Percentiles rank a stretch among this genome's conserved stretches.
Conservation (phyloP, 2,329 filamentous ascomycete genomes). For the Reticulascus tulasneorum region DNA sequence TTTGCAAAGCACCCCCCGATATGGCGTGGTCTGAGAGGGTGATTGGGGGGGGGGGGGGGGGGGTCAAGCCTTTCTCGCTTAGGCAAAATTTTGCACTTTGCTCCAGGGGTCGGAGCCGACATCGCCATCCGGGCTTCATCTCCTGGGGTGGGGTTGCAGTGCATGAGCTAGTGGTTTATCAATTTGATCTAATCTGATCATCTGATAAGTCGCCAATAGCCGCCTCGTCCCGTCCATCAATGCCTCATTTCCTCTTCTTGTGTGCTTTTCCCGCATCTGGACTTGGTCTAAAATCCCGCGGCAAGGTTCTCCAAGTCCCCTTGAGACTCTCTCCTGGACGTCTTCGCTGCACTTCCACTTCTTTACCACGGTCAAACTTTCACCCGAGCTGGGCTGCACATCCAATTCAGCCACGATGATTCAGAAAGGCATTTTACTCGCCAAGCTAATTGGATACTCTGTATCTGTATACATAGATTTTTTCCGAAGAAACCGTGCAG, state of each 20-base stretch:
- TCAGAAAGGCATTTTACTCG: conserved; percentile 24
- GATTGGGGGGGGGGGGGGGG: too few species aligned
- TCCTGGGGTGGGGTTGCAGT: neutral
- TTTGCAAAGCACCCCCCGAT: too few species aligned
- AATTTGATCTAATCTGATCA: conserved; percentile 28
- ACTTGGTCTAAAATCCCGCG: neutral
- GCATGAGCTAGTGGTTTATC: neutral
- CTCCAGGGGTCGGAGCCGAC: too few species aligned
- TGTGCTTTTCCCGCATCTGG: neutral
- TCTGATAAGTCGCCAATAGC: conserved; percentile 23
- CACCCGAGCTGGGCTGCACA: neutral
- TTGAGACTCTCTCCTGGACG: too few species aligned
- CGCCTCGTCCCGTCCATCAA: neutral
- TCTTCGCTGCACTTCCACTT: neutral
- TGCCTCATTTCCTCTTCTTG: neutral
- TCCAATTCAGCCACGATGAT: conserved; percentile 16
- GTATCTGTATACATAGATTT: conserved; percentile 11
- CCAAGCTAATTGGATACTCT: conserved; percentile 22
- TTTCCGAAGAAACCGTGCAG: conserved; percentile 9
- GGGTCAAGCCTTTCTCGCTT: too few species aligned
- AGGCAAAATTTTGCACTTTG: too few species aligned
- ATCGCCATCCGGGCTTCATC: too few species aligned
- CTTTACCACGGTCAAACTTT: neutral
- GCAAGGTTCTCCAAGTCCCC: too few species aligned
- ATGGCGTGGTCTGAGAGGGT: too few species aligned